phyloP scores from a whole-genome alignment of 495 filamentous ascomycete species.

The Xylona heveae region DNA sequence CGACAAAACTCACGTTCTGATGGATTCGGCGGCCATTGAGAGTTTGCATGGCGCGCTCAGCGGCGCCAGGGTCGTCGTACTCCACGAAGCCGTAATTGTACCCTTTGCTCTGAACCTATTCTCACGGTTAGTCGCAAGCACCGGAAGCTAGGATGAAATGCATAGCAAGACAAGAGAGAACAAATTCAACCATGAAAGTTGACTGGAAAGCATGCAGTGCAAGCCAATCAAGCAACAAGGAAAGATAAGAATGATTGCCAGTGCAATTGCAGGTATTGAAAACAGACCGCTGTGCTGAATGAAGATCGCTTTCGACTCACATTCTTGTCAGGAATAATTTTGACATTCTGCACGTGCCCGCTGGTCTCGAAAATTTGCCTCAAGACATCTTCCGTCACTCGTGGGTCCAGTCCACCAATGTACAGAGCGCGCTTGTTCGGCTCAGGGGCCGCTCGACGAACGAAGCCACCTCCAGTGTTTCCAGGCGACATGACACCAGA shows the following conservation, averaged over 20 bases:
- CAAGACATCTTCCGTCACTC: constrained; percentile 90
- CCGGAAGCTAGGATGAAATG: constrained; percentile 1
- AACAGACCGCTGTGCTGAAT: constrained; percentile 2
- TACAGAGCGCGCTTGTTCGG: constrained; percentile 97
- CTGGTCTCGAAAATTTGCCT: constrained; percentile 98
- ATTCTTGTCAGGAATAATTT: constrained; percentile 99
- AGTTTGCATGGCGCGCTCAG: constrained; percentile 92
- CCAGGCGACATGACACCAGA: constrained; percentile 67
- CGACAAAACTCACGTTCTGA: constrained; percentile 47
- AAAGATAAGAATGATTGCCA: not conserved
- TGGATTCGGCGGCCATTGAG: constrained; percentile 90
- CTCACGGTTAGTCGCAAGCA: constrained; percentile 2
- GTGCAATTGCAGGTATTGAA: not conserved
- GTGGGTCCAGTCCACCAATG: constrained; percentile 83
- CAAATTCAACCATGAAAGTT: constrained; percentile 13
- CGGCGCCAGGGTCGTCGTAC: constrained; percentile 91
- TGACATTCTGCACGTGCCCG: constrained; percentile 93
- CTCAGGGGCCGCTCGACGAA: constrained; percentile 85
- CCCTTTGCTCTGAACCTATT: constrained; percentile 64
- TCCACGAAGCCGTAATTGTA: constrained; percentile 99
- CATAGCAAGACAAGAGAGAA: constrained; percentile 8
- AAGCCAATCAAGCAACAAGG: not conserved
- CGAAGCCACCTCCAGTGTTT: constrained; percentile 48
- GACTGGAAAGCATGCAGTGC: not conserved
- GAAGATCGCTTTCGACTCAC: constrained; percentile 29